Evolutionary conservation across 208 protist genomes (phyloP).

Genomic region (Wallacemonas collosoma): DNA sequence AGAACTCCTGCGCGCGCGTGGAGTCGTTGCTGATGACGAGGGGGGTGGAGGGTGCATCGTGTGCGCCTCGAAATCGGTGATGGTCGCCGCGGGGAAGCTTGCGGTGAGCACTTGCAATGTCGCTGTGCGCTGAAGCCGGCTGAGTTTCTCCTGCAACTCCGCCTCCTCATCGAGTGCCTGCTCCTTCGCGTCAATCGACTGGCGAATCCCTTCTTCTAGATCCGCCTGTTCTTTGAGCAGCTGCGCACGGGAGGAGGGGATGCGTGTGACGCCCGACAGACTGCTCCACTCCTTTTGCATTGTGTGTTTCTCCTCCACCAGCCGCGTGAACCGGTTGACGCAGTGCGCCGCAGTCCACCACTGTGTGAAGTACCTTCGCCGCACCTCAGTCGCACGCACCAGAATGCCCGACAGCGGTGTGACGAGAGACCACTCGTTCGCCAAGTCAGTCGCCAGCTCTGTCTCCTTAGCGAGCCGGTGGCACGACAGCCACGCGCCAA

Average conservation of each 20-base stretch:
- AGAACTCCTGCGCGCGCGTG: background rate
- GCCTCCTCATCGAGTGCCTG: conserved; percentile 18
- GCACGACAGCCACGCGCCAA: conserved; percentile 38
- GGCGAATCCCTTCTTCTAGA: conserved; percentile 25
- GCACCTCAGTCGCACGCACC: conserved; percentile 32
- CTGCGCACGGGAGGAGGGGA: conserved; percentile 32
- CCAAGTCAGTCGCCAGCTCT: conserved; percentile 2
- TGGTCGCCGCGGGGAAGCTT: conserved; percentile 24
- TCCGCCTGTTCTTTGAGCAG: conserved; percentile 31
- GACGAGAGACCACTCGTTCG: conserved; percentile 29
- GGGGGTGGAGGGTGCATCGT: background rate
- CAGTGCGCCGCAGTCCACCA: conserved; percentile 55
- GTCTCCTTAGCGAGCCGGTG: background rate
- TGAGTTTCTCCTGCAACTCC: conserved; percentile 20
- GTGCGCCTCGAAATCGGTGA: conserved; percentile 11
- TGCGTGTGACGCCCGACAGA: conserved; percentile 19
- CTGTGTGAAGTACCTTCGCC: conserved; percentile 41
- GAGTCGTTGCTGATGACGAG: background rate
- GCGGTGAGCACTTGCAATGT: conserved; percentile 28
- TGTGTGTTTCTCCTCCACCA: conserved; percentile 50
- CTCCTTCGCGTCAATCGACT: conserved; percentile 23
- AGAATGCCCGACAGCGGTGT: conserved; percentile 43
- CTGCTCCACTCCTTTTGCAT: conserved; percentile 55
- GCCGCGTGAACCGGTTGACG: conserved; percentile 35
- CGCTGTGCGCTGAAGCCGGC: conserved; percentile 27